phyloP scores from a whole-genome alignment of 352 stramenopile species.

The Pythium rishiriense region DNA sequence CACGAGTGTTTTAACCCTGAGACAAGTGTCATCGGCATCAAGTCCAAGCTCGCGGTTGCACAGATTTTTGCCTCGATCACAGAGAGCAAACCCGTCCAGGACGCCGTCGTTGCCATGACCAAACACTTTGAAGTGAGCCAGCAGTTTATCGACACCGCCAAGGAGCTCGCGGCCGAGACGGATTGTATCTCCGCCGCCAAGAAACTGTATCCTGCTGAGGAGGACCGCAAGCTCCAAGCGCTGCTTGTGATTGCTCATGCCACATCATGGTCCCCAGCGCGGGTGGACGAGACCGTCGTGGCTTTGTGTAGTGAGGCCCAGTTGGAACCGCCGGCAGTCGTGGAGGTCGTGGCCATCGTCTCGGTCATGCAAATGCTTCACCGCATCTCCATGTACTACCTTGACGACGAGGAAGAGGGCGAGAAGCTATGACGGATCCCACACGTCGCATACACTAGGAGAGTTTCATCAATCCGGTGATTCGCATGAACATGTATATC shows the following conservation, averaged over 20 bases:
- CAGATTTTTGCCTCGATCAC: slow-evolving; percentile 19
- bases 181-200: slow-evolving; percentile 12
- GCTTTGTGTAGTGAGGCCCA: slow-evolving; percentile 12
- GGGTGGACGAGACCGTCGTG: slow-evolving; percentile 17
- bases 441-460: background rate
- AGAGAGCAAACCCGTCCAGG: slow-evolving; percentile 12
- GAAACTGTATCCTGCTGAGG: slow-evolving; percentile 11
- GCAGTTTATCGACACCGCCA: slow-evolving; percentile 9
- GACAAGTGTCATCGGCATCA: slow-evolving; percentile 22
- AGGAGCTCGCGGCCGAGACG: slow-evolving; percentile 4
- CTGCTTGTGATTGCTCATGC: slow-evolving; percentile 17
- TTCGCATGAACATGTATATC: background rate
- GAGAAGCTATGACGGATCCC: background rate
- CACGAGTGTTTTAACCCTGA: slow-evolving; percentile 26
- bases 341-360: slow-evolving; percentile 21
- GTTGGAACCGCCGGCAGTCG: slow-evolving; percentile 6
- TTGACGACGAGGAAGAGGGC: slow-evolving; percentile 1
- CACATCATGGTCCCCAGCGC: slow-evolving; percentile 14
- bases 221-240: slow-evolving; percentile 11
- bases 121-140: slow-evolving; percentile 18
- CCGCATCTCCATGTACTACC: slow-evolving; percentile 25
- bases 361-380: slow-evolving; percentile 26
- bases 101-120: slow-evolving; percentile 11
- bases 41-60: slow-evolving; percentile 15
- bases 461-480: background rate